Conservation (phyloP, 1,284 basidiomycete species). For the Sporisorium iseilematis-ciliati region DNA sequence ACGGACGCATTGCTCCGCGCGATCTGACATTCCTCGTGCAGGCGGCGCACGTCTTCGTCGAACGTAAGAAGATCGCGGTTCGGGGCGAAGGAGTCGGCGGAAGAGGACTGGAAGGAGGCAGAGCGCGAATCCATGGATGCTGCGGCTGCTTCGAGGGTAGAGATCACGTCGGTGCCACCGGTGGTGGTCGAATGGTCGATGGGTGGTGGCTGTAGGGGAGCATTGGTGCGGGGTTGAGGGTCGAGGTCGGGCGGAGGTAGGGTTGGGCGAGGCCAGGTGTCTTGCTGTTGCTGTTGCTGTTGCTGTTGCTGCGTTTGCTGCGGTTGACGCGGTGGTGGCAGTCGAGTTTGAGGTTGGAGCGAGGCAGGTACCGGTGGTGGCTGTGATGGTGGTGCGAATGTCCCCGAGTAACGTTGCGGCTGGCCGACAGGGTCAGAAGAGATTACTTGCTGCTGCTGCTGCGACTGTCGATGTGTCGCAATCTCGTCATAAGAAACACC, state of each 20-base stretch:
- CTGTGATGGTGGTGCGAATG: slow-evolving; percentile 3
- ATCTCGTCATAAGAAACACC: neutral
- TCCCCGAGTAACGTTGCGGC: slow-evolving; percentile 3
- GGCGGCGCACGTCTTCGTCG: slow-evolving; percentile 51
- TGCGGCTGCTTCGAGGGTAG: slow-evolving; percentile 34
- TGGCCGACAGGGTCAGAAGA: neutral
- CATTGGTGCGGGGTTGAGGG: neutral
- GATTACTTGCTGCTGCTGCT: slow-evolving; percentile 5
- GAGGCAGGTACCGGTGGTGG: neutral
- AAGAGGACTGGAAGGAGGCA: slow-evolving; percentile 6
- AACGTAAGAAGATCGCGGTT: slow-evolving; percentile 16
- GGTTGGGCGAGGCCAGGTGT: neutral
- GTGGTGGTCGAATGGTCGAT: neutral
- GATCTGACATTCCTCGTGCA: slow-evolving; percentile 60
- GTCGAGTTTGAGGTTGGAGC: slow-evolving; percentile 1
- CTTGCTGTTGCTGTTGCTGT: neutral
- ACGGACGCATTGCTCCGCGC: slow-evolving; percentile 53
- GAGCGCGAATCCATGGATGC: slow-evolving; percentile 22
- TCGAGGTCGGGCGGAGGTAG: neutral
- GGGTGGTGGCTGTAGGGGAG: neutral
- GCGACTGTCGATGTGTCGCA: neutral
- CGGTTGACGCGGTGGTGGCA: slow-evolving; percentile 5
- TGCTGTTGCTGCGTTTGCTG: slow-evolving; percentile 3
- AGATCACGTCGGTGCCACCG: slow-evolving; percentile 16
- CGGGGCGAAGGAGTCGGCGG: neutral